Evolutionary conservation across 2,329 filamentous ascomycete genomes (phyloP).

Genomic region (Colletotrichum eremochloae): DNA sequence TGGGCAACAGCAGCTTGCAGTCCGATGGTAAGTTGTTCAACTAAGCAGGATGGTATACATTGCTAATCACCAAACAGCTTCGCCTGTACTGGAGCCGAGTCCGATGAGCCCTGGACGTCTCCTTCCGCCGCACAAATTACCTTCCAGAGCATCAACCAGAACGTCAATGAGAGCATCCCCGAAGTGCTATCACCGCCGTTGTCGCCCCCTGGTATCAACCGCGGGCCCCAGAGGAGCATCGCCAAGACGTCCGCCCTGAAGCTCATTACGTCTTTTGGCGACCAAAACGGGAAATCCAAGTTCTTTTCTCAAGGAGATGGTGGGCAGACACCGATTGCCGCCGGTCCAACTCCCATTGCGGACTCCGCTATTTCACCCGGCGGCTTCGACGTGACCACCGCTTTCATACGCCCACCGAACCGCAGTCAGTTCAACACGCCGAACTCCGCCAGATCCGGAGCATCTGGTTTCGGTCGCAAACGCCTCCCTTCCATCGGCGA

Average conservation of each 20-base stretch:
- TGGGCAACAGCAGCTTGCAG: constrained; percentile 89
- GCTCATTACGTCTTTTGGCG: constrained; percentile 90
- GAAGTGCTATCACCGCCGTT: constrained; percentile 77
- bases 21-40: constrained; percentile 72
- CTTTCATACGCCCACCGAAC: constrained; percentile 75
- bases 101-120: constrained; percentile 88
- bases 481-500: constrained; percentile 86
- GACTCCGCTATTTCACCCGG: constrained; percentile 82
- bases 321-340: constrained; percentile 80
- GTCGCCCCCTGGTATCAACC: constrained; percentile 77
- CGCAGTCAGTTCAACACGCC: constrained; percentile 79
- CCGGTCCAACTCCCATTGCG: constrained; percentile 89
- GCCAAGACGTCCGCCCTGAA: constrained; percentile 88
- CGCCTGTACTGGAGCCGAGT: constrained; percentile 88
- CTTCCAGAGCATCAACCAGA: constrained; percentile 66
- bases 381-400: constrained; percentile 74
- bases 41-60: not conserved
- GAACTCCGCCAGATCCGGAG: constrained; percentile 72
- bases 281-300: constrained; percentile 69
- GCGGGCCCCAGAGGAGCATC: constrained; percentile 72
- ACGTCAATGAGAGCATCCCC: constrained; percentile 67
- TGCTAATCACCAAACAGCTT: constrained; percentile 65
- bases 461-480: constrained; percentile 70
- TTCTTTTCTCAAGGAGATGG: constrained; percentile 71
- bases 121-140: constrained; percentile 77